Percentiles rank a stretch among this genome's conserved stretches.
These are phyloP conservation scores for Spiraea crenata DNA, from an alignment of 331 rosid genomes.

Conservation along the genomic window DNA sequence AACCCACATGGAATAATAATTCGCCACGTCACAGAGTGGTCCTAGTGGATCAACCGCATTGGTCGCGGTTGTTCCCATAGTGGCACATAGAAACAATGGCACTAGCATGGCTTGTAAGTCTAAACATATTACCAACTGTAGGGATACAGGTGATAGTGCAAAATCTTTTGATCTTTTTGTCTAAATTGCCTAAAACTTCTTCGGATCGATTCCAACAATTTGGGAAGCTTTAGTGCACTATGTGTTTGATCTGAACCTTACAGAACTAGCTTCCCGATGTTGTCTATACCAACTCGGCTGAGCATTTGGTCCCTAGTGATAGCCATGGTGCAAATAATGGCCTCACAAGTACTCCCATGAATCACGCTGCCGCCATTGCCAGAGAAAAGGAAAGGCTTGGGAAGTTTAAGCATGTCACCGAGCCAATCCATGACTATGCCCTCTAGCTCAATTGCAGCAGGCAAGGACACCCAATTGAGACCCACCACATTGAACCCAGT, in stretches of 20 bases:
- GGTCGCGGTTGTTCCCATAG: slow-evolving; percentile 26
- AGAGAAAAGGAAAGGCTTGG: slow-evolving; percentile 22
- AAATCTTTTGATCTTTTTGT: slow-evolving; percentile 11
- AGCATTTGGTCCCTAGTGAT: slow-evolving; percentile 21
- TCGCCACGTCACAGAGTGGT: slow-evolving; percentile 5
- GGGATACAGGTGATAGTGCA: slow-evolving; percentile 5
- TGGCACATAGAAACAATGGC: slow-evolving; percentile 29
- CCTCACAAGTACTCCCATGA: slow-evolving; percentile 25
- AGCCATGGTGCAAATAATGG: slow-evolving; percentile 15
- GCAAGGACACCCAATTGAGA: slow-evolving; percentile 28
- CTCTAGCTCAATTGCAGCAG: slow-evolving; percentile 28
- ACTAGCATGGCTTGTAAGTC: slow-evolving; percentile 9
- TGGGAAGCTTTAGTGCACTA: slow-evolving; percentile 20
- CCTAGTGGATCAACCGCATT: slow-evolving; percentile 24
- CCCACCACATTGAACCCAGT: slow-evolving; percentile 24
- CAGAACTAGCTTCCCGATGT: slow-evolving; percentile 19
- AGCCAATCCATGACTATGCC: slow-evolving; percentile 32
- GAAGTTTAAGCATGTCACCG: slow-evolving; percentile 30
- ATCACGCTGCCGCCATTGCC: slow-evolving; percentile 16
- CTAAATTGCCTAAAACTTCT: slow-evolving; percentile 15
- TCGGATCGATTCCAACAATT: slow-evolving; percentile 22
- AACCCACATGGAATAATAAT: slow-evolving; percentile 28
- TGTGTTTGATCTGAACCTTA: slow-evolving; percentile 37
- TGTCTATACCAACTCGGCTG: slow-evolving; percentile 12
- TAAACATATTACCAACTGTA: neutral